Conservation (phyloP, 2,329 filamentous ascomycete genomes). For the Triangularia setosa region DNA sequence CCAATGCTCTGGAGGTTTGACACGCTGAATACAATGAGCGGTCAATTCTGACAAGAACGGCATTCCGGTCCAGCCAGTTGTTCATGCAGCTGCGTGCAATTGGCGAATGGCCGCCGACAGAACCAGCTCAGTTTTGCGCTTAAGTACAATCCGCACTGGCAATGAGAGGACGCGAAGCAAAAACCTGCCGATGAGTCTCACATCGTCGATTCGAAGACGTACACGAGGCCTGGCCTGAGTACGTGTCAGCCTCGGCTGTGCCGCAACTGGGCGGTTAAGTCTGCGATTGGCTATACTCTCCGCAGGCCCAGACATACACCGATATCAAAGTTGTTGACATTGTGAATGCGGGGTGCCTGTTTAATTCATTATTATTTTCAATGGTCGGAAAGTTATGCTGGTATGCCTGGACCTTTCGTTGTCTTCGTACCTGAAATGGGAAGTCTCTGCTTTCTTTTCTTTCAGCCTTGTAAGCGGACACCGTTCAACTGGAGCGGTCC, state of each 20-base stretch:
- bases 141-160: no score
- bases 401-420: background rate
- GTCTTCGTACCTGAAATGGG: background rate
- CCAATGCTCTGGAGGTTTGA: background rate
- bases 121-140: background rate
- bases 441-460: background rate
- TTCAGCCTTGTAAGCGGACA: background rate
- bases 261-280: background rate
- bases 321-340: background rate
- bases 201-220: background rate
- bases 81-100: background rate
- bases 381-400: background rate
- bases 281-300: background rate
- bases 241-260: background rate
- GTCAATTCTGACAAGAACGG: background rate
- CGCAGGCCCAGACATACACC: background rate
- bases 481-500: no score
- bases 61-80: background rate
- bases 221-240: background rate
- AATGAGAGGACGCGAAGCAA: no score
- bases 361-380: no score
- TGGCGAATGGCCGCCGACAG: background rate
- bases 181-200: background rate
- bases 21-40: background rate
- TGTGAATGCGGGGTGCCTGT: no score